Base-by-base conservation (phyloP, 2,329 filamentous ascomycete genomes). In the Metarhizium rileyi region DNA sequence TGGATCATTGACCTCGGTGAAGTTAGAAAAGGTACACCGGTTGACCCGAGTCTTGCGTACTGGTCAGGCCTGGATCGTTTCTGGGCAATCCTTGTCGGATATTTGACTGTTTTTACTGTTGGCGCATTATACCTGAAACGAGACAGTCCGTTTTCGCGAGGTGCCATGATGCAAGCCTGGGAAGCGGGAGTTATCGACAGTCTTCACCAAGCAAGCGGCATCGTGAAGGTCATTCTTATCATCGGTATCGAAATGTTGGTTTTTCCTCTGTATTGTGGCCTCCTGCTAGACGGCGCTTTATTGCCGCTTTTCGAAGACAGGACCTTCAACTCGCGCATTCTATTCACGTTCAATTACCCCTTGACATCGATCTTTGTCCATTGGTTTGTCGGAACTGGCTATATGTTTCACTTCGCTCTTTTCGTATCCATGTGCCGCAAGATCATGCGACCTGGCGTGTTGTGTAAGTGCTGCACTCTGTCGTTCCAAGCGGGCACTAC, bases 341-440 rank as follows among this genome's bases (percentile, higher is more conserved):
- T 81, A 4, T 98, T 95, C 61, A 88, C 88, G 2, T 72, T 80
- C 49, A 76, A 81, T 53, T 89, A 85, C 53, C 93, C 93, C 0
- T 77, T 91, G 56, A 96, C 90, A 1, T 95, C 91, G 14, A 81
- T 94, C 14, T 98, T 98, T 64, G 86, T 97, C 47, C 93, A 98
- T 66, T 98, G 93, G 93, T 98, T 98, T 62, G 85, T 96, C 50
- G 93, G 93, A 45, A 98, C 93, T 3, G 95, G 90, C 55, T 98
- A 98, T 68, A 98, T 98, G 94, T 98, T 98, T 70, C 93, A 98
- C 65, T 98, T 98, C 64, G 93, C 93, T 5, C 78, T 98, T 3
- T 98, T 98, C 63, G 93, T 98, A 18, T 94, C 90, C 50, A 97
- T 98, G 90, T 98, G 93, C 68, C 84, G 93, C 54, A 96, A 95